Base-by-base conservation (phyloP, 2,329 filamentous ascomycete species). In the Claviceps spartinae region DNA sequence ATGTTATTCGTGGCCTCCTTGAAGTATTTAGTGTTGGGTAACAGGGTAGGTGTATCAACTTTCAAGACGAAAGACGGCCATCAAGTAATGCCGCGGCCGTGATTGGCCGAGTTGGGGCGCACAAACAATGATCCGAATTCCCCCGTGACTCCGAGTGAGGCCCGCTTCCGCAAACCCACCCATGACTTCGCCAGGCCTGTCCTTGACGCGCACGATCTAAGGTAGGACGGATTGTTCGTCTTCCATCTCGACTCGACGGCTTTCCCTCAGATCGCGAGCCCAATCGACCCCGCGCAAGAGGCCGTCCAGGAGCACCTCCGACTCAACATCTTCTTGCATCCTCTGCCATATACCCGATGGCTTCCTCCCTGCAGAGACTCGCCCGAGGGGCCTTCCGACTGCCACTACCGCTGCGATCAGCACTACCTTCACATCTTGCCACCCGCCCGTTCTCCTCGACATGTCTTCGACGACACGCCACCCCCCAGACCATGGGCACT, bases 321-420 rank as follows among this genome's bases (percentile, higher is more conserved):
- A 59, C 55, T 58, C 57, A 34, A 4, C 30, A 56, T 59, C 56
- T 52, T 58, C 55, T 59, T 58, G 58, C 61, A 59, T 58, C 59
- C 58, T 60, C 59, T 57, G 57, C 58, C 59, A 58, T 62, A 60
- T 58, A 54, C 56, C 54, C 57, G 71, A 89, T 89, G 85, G 78
- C 84, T 48, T 56, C 58, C 69, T 76, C 81, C 62, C 73, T 89
- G 66, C 81, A 81, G 71, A 82, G 86, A 70, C 76, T 89, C 66
- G 83, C 83, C 76, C 79, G 76, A 70, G 76, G 79, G 68, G 82
- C 82, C 69, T 83, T 79, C 72, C 81, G 83, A 62, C 72, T 85
- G 61, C 82, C 76, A 65, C 69, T 81, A 61, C 82, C 76, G 65
- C 69, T 81, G 60, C 75, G 71, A 57, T 73, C 67, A 56, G 60